Evolutionary conservation across 2,329 filamentous ascomycete species (phyloP), one percentile per base, ranked within the genome.

Genomic region (Emmonsia crescens): DNA sequence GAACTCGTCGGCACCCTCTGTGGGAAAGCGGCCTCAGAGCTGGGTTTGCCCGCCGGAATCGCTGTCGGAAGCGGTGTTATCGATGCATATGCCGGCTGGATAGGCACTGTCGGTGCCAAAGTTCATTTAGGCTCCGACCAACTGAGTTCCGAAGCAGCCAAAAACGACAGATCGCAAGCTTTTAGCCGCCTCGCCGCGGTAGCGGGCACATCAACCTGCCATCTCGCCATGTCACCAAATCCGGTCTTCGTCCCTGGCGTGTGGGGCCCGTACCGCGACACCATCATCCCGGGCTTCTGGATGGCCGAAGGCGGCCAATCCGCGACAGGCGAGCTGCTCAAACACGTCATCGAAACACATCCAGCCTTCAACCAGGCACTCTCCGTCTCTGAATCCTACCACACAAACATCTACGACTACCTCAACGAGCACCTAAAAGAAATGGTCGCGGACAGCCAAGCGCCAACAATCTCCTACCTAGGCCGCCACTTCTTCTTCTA

Each of bases 401-500:
- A 91, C 70, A 86, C 86, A 70, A 96, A 92, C 77, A 91, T 97
- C 65, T 99, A 96, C 77, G 91, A 96, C 72, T 96, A 92, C 74
- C 83, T 99, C 61, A 97, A 99, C 75, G 83, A 86, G 65, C 91
- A 95, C 70, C 84, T 99, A 12, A 83, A 85, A 64, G 85, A 90
- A 68, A 82, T 97, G 80, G 83, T 83, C 29, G 82, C 87, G 68
- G 86, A 86, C 69, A 76, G 79, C 29, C 78, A 81, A 1, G 90
- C 90, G 2, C 92, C 92, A 0, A 85, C 85, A 59, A 83, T 97
- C 65, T 87, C 90, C 21, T 95, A 92, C 75, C 81, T 99, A 1
- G 91, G 86, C 14, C 89, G 93, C 9, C 93, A 99, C 76, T 89
- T 96, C 78, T 99, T 99, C 84, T 95, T 99, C 80, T 99, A 99